Evolutionary conservation across 257 asterid species (phyloP), one percentile per base, ranked within the genome.

Genomic region (Solanum megistacrolobum): DNA sequence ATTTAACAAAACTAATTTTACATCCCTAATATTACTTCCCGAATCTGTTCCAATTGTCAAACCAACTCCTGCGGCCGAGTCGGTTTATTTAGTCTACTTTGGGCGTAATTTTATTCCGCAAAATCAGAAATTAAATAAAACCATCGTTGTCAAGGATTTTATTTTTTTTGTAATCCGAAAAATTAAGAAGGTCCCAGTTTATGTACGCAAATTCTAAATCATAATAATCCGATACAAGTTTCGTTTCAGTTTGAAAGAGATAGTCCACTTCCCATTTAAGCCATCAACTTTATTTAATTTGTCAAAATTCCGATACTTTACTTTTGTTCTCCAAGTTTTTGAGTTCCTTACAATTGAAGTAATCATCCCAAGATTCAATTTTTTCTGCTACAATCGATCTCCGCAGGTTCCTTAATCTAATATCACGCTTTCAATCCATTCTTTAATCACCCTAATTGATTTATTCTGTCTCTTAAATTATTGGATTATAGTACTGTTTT

Each of bases 401-500:
- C 89, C 91, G 86, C 90, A 92, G 98, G 96, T 93, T 90, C 90
- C 95, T 73, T 38, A 23, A 39, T 83, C 81, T 31, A 55, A 46
- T 12, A 2, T 6, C 38, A n/a, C 84, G n/a, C 74, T 48, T 86
- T 88, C 52, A 52, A 58, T 72, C 43, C 52, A 27, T 48, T 86
- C 84, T 48, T 43, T 21, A 39, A 89, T 87, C 10, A 82, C 68
- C 36, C 41, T 18, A 48, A 18, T 29, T 82, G 29, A 16, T 18
- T 48, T 29, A 29, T 46, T 48, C 73, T 89, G 86, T 89, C 83
- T 21, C 36, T 69, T 84, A 34, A 76, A 88, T 85, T 78, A 83
- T 87, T 90, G 93, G 72, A 89, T 78, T 87, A 66, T 86, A 43
- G 52, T 43, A 90, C 93, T 94, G 94, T 4, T 7, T 48, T 85